Evolutionary conservation across 139 green algal genomes (phyloP), one percentile per base, ranked within the genome.

Genomic region (Tetraselmis chui): DNA sequence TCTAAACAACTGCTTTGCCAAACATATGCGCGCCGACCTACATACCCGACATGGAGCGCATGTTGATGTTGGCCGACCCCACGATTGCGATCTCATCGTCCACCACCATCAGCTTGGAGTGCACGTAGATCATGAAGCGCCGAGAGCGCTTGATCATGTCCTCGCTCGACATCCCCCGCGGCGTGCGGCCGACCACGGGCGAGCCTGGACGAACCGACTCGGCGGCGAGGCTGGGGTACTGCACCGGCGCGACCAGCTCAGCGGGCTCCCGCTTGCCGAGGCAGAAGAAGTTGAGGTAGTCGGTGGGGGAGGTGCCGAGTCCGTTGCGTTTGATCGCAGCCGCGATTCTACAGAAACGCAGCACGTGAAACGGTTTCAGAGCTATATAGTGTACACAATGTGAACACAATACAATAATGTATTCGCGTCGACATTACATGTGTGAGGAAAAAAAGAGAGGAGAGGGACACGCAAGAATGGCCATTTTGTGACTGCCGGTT

Each of bases 251-350:
- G 45, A 25, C 18, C 45, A 25, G 11, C 45, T 80, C 26, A 2
- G 29, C 59, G 2, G 74, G 28, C 81, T 87, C 81, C 22, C 86
- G 74, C 59, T 88, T 89, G 83, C 85, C 90, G 29, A 94, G 82
- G 83, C 87, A 92, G 84, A 87, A 92, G 85, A 94, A 93, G 81
- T 87, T 84, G 77, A 94, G 91, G 83, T 92, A 94, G 77, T 94
- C 91, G 1, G 26, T 79, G 23, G 90, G 90, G 27, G 87, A 81
- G n/a, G 75, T 80, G 28, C 75, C 80, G 25, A 81, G n/a, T 1
- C 84, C 81, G 23, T 45, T 76, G 45, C 67, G 23, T 0, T 2
- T 1, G 23, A 84, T 77, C 23, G 80, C 83, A 59, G 22, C 79
- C 28, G 83, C 83, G 5, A 86, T n/a, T 22, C 76, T 30, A 22